A percentile compares a stretch with the other conserved stretches of the same genome.
Conservation (phyloP, 331 rosid species). For the Quercus lobata region DNA sequence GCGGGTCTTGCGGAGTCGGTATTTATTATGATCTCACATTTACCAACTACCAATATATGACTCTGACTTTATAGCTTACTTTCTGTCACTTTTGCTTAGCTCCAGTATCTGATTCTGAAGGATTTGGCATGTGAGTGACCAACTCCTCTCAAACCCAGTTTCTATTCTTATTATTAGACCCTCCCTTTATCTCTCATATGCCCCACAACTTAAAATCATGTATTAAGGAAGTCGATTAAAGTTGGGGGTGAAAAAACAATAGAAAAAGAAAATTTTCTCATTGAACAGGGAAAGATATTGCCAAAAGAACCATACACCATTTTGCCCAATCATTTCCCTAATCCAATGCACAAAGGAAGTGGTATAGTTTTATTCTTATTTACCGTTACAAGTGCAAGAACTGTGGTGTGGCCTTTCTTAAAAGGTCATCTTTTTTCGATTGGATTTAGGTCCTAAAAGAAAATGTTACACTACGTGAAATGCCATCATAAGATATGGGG, state of each 20-base stretch:
- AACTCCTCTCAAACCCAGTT: background rate
- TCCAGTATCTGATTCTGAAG: background rate
- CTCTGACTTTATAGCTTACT: background rate
- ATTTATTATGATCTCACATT: constrained; percentile 7
- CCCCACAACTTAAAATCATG: too few species aligned
- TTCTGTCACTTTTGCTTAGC: constrained; percentile 5
- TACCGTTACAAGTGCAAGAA: background rate
- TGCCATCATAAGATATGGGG: constrained; percentile 8
- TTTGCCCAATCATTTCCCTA: background rate
- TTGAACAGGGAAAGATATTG: background rate
- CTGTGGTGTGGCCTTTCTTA: too few species aligned
- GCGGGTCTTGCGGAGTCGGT: constrained; percentile 5
- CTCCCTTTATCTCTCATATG: background rate
- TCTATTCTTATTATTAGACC: background rate
- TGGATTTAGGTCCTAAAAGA: background rate
- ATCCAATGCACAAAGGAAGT: background rate
- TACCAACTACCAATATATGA: constrained; percentile 12
- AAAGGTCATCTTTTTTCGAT: background rate
- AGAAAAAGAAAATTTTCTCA: too few species aligned
- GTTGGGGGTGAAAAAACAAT: too few species aligned
- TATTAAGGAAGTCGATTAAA: too few species aligned
- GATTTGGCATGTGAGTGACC: background rate
- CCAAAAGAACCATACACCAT: background rate
- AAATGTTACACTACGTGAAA: background rate
- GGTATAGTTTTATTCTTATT: background rate